A percentile compares a stretch with the other conserved stretches of the same genome.
Evolutionary conservation across 106 monocot species (phyloP).

Genomic region (Ottelia alismoides): DNA sequence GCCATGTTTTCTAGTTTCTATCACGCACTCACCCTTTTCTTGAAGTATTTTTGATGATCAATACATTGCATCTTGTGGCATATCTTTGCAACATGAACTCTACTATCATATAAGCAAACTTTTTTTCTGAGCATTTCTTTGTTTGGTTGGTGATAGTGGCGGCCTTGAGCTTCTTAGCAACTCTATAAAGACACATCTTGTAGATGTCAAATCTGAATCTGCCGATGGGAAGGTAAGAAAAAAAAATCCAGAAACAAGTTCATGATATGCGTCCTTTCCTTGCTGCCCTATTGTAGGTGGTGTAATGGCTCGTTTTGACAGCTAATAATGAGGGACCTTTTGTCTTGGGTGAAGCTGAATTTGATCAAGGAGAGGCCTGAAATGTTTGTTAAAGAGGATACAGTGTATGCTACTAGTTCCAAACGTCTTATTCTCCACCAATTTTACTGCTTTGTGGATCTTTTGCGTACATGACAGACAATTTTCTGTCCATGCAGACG

Average conservation of each 20-base stretch:
- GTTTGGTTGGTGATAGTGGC: slow-evolving; percentile 36
- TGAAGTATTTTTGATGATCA: neutral
- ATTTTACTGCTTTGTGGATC: neutral
- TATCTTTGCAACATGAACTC: too few relatives aligned
- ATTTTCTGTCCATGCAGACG: slow-evolving; percentile 36
- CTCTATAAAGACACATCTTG: slow-evolving; percentile 54
- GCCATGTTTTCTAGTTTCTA: neutral
- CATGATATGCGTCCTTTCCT: too few relatives aligned
- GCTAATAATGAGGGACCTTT: slow-evolving; percentile 65
- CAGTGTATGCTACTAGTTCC: slow-evolving; percentile 46
- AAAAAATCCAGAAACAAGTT: neutral
- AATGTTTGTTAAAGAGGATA: slow-evolving; percentile 94
- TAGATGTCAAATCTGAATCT: slow-evolving; percentile 39
- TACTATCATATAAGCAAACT: too few relatives aligned
- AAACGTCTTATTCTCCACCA: neutral
- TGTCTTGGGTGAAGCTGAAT: slow-evolving; percentile 59
- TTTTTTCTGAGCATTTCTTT: too few relatives aligned
- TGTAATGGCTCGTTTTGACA: neutral
- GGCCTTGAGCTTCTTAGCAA: slow-evolving; percentile 87
- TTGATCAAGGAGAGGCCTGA: slow-evolving; percentile 97
- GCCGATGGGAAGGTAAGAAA: slow-evolving; percentile 37
- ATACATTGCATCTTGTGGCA: too few relatives aligned
- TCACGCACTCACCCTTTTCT: neutral
- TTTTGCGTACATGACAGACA: neutral
- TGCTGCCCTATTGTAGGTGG: too few relatives aligned